phyloP scores from a whole-genome alignment of 129 eudicot species.

The Rutidosis leptorrhynchoides region DNA sequence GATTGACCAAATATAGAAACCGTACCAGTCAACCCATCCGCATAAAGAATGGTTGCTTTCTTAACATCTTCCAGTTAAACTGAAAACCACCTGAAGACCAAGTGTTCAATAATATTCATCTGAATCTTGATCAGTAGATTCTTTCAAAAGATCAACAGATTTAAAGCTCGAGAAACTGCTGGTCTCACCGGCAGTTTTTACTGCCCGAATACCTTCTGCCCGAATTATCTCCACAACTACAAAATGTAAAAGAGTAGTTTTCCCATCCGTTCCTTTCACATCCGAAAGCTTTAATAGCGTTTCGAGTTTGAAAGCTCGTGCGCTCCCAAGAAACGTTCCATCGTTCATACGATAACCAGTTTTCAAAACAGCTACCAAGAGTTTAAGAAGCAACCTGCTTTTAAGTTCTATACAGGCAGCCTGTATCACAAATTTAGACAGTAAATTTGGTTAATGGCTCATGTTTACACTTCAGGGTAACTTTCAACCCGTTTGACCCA shows the following conservation, averaged over 20 bases:
- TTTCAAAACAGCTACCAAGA: constrained; percentile 91
- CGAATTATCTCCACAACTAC: constrained; percentile 94
- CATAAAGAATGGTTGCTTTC: constrained; percentile 74
- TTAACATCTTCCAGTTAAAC: constrained; percentile 68
- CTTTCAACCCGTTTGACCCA: background rate
- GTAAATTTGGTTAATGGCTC: background rate
- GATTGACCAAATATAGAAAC: constrained; percentile 57
- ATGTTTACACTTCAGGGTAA: background rate
- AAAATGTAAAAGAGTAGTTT: constrained; percentile 90
- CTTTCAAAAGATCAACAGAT: constrained; percentile 57
- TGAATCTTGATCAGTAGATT: constrained; percentile 38
- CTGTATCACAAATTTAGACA: constrained; percentile 34
- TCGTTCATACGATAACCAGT: constrained; percentile 97
- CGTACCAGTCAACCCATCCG: constrained; percentile 62
- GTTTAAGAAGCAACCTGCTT: constrained; percentile 83
- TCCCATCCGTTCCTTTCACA: constrained; percentile 88
- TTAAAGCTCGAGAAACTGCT: constrained; percentile 47
- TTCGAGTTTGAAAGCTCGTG: constrained; percentile 96
- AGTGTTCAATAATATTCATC: constrained; percentile 66
- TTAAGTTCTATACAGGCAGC: constrained; percentile 79
- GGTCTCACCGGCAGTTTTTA: constrained; percentile 46
- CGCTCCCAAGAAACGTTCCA: constrained; percentile 96
- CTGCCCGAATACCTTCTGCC: constrained; percentile 79
- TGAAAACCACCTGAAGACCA: constrained; percentile 85
- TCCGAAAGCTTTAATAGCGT: constrained; percentile 85